These are phyloP conservation scores for Lepidium sativum DNA, from an alignment of 345 rosid species.

Conservation along the genomic window DNA sequence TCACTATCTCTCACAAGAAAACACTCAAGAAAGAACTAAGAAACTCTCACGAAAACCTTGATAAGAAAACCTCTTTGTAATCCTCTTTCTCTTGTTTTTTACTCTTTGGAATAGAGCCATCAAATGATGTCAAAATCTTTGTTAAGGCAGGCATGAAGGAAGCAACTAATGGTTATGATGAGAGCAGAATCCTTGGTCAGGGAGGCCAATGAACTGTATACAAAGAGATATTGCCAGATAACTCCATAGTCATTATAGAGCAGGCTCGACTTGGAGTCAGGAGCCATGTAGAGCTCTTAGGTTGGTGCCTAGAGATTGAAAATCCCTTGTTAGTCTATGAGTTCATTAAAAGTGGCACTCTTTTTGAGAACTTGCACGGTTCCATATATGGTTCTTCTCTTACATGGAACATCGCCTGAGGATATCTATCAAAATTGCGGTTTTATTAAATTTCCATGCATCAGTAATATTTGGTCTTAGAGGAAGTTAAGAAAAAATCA, in stretches of 20 bases:
- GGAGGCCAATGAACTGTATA: neutral
- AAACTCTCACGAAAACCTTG: too few species aligned
- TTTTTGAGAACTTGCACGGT: neutral
- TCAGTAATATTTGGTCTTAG: too few species aligned
- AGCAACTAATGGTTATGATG: neutral
- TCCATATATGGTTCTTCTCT: constrained; percentile 2
- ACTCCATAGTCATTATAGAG: neutral
- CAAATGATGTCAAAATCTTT: constrained; percentile 4
- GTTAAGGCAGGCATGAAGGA: neutral
- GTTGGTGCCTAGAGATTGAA: constrained; percentile 31
- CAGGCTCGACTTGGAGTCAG: neutral
- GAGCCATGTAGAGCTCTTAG: constrained; percentile 3
- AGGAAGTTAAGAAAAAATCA: too few species aligned
- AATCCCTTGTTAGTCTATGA: constrained; percentile 38
- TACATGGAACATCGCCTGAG: neutral
- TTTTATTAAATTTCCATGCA: too few species aligned
- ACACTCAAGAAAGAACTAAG: too few species aligned
- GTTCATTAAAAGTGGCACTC: neutral
- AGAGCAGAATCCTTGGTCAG: neutral
- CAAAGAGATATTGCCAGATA: neutral
- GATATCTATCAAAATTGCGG: constrained; percentile 21
- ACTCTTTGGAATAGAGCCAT: too few species aligned
- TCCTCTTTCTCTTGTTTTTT: too few species aligned
- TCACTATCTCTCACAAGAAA: too few species aligned
- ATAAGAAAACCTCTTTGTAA: too few species aligned